A percentile compares a stretch with the other conserved stretches of the same genome.
phyloP scores from a whole-genome alignment of 371 early-diverging fungal genomes.

The Lichtheimia corymbifera region DNA sequence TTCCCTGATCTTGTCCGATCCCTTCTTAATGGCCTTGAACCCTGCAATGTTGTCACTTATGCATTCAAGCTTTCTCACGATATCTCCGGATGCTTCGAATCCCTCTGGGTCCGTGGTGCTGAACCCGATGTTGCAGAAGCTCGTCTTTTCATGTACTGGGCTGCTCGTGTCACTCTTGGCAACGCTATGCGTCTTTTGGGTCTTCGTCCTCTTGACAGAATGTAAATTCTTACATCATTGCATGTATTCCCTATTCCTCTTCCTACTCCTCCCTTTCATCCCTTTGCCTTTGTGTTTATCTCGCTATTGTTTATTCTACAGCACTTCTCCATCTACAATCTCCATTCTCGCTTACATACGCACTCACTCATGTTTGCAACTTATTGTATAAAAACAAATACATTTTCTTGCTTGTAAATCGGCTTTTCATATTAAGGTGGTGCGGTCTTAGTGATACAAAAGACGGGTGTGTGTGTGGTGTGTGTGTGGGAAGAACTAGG shows the following conservation, averaged over 20 bases:
- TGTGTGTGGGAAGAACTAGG: too few species aligned
- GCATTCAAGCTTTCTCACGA: conserved; percentile 85
- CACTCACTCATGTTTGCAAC: not conserved
- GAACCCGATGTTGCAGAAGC: conserved; percentile 79
- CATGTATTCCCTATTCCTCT: conserved; percentile 1
- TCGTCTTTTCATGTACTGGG: conserved; percentile 76
- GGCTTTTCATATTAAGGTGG: too few species aligned
- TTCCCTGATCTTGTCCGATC: conserved; percentile 89
- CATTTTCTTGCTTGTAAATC: not conserved
- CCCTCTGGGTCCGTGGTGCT: conserved; percentile 83
- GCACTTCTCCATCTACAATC: too few species aligned
- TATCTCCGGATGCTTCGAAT: conserved; percentile 84
- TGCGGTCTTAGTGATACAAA: too few species aligned
- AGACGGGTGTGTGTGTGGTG: too few species aligned
- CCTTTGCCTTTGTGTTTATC: not conserved
- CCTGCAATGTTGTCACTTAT: conserved; percentile 93
- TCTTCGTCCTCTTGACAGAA: conserved; percentile 78
- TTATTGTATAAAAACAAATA: conserved; percentile 7
- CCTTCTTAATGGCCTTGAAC: conserved; percentile 77
- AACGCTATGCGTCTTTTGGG: conserved; percentile 85
- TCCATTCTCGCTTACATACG: not conserved
- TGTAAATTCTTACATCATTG: conserved; percentile 57
- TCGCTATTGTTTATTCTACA: conserved; percentile 2
- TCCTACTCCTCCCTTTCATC: not conserved
- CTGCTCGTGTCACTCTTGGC: conserved; percentile 81